phyloP scores from a whole-genome alignment of 106 monocot genomes.

The Dendrobium officinale region DNA sequence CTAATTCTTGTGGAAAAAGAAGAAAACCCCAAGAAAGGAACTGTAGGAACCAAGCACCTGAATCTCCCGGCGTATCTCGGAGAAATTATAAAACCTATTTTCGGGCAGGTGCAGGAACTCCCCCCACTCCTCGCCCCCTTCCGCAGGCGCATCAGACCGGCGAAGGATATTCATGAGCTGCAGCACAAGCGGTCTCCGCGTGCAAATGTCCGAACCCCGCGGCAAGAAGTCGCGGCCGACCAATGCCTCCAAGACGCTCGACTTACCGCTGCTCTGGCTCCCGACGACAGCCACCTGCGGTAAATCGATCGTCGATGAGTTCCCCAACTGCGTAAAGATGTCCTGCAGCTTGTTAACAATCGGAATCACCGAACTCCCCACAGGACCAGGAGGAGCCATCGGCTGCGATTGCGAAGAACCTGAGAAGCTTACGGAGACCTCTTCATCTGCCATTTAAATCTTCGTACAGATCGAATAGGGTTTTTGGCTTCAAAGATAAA shows the following conservation, averaged over 20 bases:
- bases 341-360: constrained; percentile 82
- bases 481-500: neutral
- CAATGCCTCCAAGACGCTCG: constrained; percentile 91
- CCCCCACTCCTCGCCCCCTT: constrained; percentile 36
- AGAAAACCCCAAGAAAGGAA: neutral
- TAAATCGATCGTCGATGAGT: constrained; percentile 57
- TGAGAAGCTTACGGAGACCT: neutral
- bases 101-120: constrained; percentile 84
- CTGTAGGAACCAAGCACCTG: constrained; percentile 26
- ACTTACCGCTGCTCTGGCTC: constrained; percentile 97
- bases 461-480: neutral
- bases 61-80: constrained; percentile 59
- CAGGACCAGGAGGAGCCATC: constrained; percentile 14
- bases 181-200: constrained; percentile 77
- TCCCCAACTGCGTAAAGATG: constrained; percentile 74
- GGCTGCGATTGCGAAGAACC: neutral
- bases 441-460: constrained; percentile 20
- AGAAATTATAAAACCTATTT: constrained; percentile 57
- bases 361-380: constrained; percentile 60
- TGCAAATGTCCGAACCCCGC: constrained; percentile 70
- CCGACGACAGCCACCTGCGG: constrained; percentile 93
- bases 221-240: constrained; percentile 89
- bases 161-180: constrained; percentile 56
- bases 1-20: neutral
- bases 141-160: neutral